phyloP scores from a whole-genome alignment of 2,329 filamentous ascomycete genomes.

The Coniochaeta hoffmannii region DNA sequence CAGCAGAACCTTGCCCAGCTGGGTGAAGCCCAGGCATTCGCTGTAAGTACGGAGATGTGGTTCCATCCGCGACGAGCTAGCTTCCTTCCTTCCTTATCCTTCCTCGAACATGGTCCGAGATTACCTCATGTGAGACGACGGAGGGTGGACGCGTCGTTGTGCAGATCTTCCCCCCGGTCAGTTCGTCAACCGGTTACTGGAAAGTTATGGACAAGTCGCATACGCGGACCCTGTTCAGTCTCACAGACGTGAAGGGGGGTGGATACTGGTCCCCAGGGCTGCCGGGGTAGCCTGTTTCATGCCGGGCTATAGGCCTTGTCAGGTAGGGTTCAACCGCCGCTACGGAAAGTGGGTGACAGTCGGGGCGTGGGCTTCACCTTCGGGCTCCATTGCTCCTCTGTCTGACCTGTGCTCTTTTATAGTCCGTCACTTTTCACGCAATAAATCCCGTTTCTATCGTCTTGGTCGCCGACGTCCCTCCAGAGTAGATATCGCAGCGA shows the following conservation, averaged over 20 bases:
- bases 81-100: not conserved
- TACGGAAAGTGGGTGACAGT: not conserved
- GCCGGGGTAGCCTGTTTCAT: not conserved
- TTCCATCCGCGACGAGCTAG: not conserved
- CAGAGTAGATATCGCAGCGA: not conserved
- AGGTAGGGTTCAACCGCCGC: not conserved
- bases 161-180: not conserved
- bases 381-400: not conserved
- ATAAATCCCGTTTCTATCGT: not conserved
- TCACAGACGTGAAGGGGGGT: not conserved
- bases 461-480: not conserved
- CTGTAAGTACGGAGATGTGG: not conserved
- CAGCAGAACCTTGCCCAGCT: not conserved
- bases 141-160: not conserved
- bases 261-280: not conserved
- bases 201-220: not conserved
- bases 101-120: not conserved
- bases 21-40: not conserved
- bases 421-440: not conserved
- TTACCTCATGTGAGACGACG: not conserved
- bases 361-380: not conserved
- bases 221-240: not conserved
- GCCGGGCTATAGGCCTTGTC: not conserved
- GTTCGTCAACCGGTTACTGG: not conserved
- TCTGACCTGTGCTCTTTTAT: not conserved